Conservation (phyloP, 106 monocot species). For the Acanthochlamys bracteata region DNA sequence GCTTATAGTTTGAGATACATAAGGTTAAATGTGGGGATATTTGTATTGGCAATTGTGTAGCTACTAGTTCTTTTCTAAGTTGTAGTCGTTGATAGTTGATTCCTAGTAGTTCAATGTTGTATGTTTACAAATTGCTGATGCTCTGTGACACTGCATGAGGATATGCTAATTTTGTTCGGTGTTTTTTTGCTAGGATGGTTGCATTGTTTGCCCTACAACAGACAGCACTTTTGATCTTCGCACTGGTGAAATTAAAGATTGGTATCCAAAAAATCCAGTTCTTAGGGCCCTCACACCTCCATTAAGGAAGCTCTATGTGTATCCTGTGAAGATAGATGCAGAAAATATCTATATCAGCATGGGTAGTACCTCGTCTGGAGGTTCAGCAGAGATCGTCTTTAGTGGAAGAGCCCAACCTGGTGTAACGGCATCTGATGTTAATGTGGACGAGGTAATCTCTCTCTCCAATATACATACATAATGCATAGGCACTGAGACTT, state of each 20-base stretch:
- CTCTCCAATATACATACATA: background rate
- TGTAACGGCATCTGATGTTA: constrained; percentile 79
- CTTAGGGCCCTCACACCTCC: constrained; percentile 76
- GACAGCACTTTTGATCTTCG: constrained; percentile 94
- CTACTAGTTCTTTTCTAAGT: background rate
- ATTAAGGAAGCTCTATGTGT: constrained; percentile 64
- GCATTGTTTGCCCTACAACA: constrained; percentile 93
- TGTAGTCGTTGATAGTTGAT: background rate
- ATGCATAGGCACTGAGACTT: background rate
- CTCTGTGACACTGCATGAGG: too few species aligned
- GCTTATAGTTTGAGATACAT: background rate
- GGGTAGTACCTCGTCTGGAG: constrained; percentile 22
- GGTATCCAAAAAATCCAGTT: constrained; percentile 94
- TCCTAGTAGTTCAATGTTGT: background rate
- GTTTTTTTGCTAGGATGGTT: constrained; percentile 70
- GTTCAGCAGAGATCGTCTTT: constrained; percentile 91
- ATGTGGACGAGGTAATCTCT: constrained; percentile 75
- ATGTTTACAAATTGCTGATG: too few species aligned
- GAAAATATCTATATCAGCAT: constrained; percentile 81
- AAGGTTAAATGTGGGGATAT: too few species aligned
- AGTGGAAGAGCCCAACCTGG: constrained; percentile 90
- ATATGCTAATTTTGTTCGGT: too few species aligned
- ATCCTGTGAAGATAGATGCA: constrained; percentile 59
- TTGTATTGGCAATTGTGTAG: too few species aligned
- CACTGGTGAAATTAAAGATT: constrained; percentile 78